phyloP scores from a whole-genome alignment of 441 rosid genomes.

The Gossypium davidsonii region DNA sequence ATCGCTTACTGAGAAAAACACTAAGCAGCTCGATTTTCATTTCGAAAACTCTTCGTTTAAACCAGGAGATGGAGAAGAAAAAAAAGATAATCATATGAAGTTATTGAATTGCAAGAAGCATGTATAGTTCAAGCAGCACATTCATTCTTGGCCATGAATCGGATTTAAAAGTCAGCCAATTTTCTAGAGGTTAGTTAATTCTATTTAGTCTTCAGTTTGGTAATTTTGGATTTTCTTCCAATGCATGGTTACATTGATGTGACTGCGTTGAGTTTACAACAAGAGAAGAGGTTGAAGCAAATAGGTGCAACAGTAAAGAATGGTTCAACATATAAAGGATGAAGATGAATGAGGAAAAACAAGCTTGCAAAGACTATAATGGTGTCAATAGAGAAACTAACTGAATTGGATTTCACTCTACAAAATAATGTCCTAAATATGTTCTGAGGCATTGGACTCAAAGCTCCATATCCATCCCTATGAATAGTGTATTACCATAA shows the following conservation, averaged over 20 bases:
- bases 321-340: conserved; percentile 31
- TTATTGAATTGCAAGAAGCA: too few species aligned
- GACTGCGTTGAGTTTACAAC: conserved; percentile 37
- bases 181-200: conserved; percentile 42
- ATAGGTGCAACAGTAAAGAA: conserved; percentile 60
- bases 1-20: conserved; percentile 33
- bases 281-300: conserved; percentile 56
- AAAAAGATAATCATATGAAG: too few species aligned
- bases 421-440: conserved; percentile 41
- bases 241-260: background rate
- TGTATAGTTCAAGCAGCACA: too few species aligned
- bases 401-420: conserved; percentile 42
- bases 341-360: conserved; percentile 41
- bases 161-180: conserved; percentile 46
- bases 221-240: background rate
- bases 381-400: conserved; percentile 27
- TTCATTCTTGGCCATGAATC: conserved; percentile 15
- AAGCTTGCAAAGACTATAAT: conserved; percentile 31
- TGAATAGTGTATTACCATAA: conserved; percentile 3
- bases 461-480: conserved; percentile 29
- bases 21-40: conserved; percentile 17
- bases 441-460: conserved; percentile 41
- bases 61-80: background rate
- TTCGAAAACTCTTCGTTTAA: conserved; percentile 19
- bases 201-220: background rate